phyloP scores from a whole-genome alignment of 208 protist genomes.

The Leishmania turanica region DNA sequence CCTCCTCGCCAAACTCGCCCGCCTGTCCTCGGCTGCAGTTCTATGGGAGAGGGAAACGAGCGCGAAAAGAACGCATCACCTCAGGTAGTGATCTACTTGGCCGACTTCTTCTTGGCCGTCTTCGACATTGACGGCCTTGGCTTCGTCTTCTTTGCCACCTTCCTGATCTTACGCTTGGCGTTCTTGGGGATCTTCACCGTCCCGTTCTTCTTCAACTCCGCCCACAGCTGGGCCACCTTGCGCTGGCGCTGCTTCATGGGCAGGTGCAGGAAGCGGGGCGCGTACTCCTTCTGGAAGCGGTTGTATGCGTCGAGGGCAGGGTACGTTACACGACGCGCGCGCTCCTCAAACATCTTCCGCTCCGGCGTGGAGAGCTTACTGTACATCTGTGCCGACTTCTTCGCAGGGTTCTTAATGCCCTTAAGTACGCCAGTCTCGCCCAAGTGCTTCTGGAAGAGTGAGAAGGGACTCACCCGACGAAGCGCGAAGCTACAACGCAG shows the following conservation, averaged over 20 bases:
- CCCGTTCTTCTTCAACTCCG: slow-evolving; percentile 51
- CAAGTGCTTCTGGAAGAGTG: slow-evolving; percentile 66
- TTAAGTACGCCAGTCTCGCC: slow-evolving; percentile 34
- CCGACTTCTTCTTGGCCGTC: not conserved
- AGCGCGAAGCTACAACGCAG: slow-evolving; percentile 36
- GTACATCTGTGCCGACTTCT: slow-evolving; percentile 45
- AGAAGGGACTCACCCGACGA: slow-evolving; percentile 64
- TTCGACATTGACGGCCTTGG: not conserved
- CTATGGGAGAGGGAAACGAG: slow-evolving; percentile 4
- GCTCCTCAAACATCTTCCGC: slow-evolving; percentile 40
- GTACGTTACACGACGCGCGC: slow-evolving; percentile 45
- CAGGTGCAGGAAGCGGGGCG: slow-evolving; percentile 56
- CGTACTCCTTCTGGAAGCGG: slow-evolving; percentile 67
- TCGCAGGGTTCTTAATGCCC: slow-evolving; percentile 16
- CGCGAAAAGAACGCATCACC: not conserved
- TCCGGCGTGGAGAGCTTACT: slow-evolving; percentile 40
- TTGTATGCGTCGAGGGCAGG: slow-evolving; percentile 76
- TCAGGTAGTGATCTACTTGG: not conserved
- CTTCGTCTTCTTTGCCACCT: slow-evolving; percentile 18
- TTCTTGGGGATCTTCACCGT: slow-evolving; percentile 32
- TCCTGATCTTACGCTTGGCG: slow-evolving; percentile 35
- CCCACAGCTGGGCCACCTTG: slow-evolving; percentile 70
- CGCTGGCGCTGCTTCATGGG: slow-evolving; percentile 62
- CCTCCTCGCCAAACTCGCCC: not conserved
- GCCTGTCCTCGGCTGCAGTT: not conserved